Evolutionary conservation across 2,329 filamentous ascomycete species (phyloP), one percentile per base, ranked within the genome.

Genomic region (Epichloe coenophiala): DNA sequence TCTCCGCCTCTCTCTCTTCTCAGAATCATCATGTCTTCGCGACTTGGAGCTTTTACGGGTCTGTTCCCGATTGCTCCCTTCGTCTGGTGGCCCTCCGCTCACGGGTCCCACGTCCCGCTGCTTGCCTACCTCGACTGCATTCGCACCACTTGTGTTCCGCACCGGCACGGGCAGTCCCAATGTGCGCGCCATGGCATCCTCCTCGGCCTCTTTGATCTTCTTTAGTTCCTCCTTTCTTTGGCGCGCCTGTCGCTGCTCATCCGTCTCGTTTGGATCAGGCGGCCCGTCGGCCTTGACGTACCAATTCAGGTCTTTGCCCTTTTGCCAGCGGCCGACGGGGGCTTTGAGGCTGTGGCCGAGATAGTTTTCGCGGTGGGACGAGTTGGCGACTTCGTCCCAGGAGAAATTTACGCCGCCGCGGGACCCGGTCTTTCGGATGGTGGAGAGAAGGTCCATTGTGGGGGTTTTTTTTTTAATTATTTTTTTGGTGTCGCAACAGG

Each of bases 351-450:
- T 93, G 71, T 96, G 90, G 48, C 90, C 90, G 7, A 96, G 84
- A 66, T 81, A 84, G 61, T 83, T 95, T 68, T 98, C 90, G 66
- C 93, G 89, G 62, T 95, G 90, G 21, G 78, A 72, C 47, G 89
- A 94, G 57, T 75, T 81, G 65, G 91, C 84, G 63, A 98, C 91
- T 59, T 96, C 89, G 57, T 91, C 86, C 93, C 93, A 97, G 70
- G 84, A 90, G 73, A 98, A 98, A 67, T 96, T 89, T 68, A 86
- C 86, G 63, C 93, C 93, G 62, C 93, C 93, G 58, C 93, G 84
- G 60, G 88, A 93, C 66, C 95, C 91, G 17, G 76, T 71, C 70
- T 98, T 97, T 62, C 90, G 88, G 55, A 98, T 85, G 41, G 17
- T 17, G 17, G 17, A 17, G 17, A 17, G 17, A 17, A 17, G 17